Percentiles rank a stretch among this genome's conserved stretches.
phyloP scores from a whole-genome alignment of 2,329 filamentous ascomycete species.

The Didymella lethalis region DNA sequence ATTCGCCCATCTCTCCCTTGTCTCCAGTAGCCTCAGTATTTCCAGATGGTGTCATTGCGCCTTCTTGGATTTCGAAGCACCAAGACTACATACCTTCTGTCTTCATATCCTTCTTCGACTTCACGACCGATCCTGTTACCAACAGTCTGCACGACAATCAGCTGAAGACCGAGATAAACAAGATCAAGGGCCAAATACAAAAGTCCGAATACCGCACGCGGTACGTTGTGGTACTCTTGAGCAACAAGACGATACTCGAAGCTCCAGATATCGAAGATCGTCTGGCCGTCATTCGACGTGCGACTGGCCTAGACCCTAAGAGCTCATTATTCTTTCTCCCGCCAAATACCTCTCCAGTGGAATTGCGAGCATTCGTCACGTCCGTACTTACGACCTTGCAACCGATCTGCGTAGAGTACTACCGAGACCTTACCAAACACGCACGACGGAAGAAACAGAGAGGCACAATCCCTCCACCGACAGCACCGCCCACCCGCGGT shows the following conservation, averaged over 20 bases:
- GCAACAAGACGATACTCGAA: slow-evolving; percentile 69
- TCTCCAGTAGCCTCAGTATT: slow-evolving; percentile 84
- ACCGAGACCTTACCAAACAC: slow-evolving; percentile 92
- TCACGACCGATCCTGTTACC: slow-evolving; percentile 75
- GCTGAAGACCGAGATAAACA: slow-evolving; percentile 85
- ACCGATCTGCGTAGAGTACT: slow-evolving; percentile 82
- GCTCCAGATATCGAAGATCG: slow-evolving; percentile 74
- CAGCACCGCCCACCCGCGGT: slow-evolving; percentile 80
- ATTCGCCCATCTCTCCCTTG: slow-evolving; percentile 91
- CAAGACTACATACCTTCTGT: slow-evolving; percentile 82
- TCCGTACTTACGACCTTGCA: slow-evolving; percentile 77
- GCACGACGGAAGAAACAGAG: slow-evolving; percentile 85
- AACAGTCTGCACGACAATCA: slow-evolving; percentile 84
- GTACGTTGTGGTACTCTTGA: slow-evolving; percentile 78
- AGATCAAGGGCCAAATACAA: slow-evolving; percentile 72
- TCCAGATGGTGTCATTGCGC: slow-evolving; percentile 86
- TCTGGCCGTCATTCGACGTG: slow-evolving; percentile 78
- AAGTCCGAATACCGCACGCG: slow-evolving; percentile 79
- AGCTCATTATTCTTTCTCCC: slow-evolving; percentile 82
- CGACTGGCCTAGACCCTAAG: slow-evolving; percentile 82
- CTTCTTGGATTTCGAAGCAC: slow-evolving; percentile 87
- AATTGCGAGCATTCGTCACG: slow-evolving; percentile 76
- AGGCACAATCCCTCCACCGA: slow-evolving; percentile 79
- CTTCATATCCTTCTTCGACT: slow-evolving; percentile 80
- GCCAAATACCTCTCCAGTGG: slow-evolving; percentile 72